Percentiles rank a stretch among this genome's conserved stretches.
phyloP scores from a whole-genome alignment of 2,329 filamentous ascomycete species.

The Monosporascus sp. region DNA sequence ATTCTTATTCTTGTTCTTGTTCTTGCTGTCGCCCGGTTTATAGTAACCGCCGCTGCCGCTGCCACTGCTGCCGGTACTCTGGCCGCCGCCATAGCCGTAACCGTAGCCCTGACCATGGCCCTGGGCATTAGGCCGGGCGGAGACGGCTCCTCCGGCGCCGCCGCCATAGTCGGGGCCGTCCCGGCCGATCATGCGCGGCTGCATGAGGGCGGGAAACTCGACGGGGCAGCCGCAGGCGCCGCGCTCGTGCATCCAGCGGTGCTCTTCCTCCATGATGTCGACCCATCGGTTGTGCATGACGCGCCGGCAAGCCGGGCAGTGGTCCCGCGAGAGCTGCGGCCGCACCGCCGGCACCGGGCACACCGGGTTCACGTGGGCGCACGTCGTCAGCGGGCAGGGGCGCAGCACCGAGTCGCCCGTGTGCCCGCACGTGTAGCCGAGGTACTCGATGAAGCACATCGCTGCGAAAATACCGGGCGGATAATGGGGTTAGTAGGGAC shows the following conservation, averaged over 20 bases:
- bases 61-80: neutral
- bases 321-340: slow-evolving; percentile 25
- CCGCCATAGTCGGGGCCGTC: neutral
- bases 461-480: slow-evolving; percentile 1
- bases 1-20: neutral
- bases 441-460: slow-evolving; percentile 44
- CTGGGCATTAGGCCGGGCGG: too few relatives aligned
- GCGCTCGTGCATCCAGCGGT: slow-evolving; percentile 40
- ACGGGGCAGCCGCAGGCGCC: slow-evolving; percentile 35
- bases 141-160: too few relatives aligned
- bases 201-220: slow-evolving; percentile 30
- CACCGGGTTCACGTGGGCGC: slow-evolving; percentile 28
- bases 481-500: neutral
- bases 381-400: slow-evolving; percentile 38
- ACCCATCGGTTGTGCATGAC: slow-evolving; percentile 34
- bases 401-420: slow-evolving; percentile 34
- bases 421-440: slow-evolving; percentile 44
- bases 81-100: neutral
- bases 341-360: slow-evolving; percentile 26
- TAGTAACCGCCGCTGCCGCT: neutral
- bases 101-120: neutral
- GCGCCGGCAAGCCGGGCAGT: slow-evolving; percentile 35
- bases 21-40: neutral
- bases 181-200: slow-evolving; percentile 26
- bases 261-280: slow-evolving; percentile 36